Evolutionary conservation across 805 yeast genomes (phyloP).

Genomic region (Hanseniaspora nectarophila): DNA sequence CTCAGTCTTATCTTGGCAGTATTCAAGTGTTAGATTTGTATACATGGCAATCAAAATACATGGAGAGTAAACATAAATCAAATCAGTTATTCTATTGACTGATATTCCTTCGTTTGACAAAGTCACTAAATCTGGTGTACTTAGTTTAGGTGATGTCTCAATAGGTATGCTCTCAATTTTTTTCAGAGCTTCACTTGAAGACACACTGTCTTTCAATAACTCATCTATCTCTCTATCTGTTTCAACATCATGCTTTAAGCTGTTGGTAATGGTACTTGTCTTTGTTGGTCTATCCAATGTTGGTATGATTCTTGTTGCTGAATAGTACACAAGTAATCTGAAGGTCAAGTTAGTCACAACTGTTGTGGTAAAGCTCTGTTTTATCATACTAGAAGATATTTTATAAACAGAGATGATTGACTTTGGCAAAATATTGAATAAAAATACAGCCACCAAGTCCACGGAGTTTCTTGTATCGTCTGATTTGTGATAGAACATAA

Average conservation of each 20-base stretch:
- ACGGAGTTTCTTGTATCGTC: constrained; percentile 10
- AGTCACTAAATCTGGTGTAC: constrained; percentile 2
- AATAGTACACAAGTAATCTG: constrained; percentile 73
- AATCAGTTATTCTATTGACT: constrained; percentile 30
- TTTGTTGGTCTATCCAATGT: constrained; percentile 36
- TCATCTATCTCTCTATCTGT: constrained; percentile 13
- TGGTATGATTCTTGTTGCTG: constrained; percentile 91
- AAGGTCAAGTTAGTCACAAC: constrained; percentile 71
- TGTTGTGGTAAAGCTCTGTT: constrained; percentile 63
- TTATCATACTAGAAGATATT: constrained; percentile 34
- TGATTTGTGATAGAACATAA: neutral
- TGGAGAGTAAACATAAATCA: constrained; percentile 81
- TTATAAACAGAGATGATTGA: constrained; percentile 14
- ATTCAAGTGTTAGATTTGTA: constrained; percentile 85
- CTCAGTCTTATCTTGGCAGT: constrained; percentile 59
- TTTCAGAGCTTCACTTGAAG: neutral
- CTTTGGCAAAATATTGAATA: constrained; percentile 10
- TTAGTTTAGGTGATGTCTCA: neutral
- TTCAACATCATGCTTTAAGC: neutral
- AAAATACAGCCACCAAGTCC: constrained; percentile 2
- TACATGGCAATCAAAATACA: constrained; percentile 90
- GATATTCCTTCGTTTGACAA: neutral
- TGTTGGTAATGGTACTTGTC: neutral
- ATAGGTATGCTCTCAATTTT: neutral
- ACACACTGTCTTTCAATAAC: neutral